phyloP scores from a whole-genome alignment of 768 basidiomycete species.

The Grammothele lineata region DNA sequence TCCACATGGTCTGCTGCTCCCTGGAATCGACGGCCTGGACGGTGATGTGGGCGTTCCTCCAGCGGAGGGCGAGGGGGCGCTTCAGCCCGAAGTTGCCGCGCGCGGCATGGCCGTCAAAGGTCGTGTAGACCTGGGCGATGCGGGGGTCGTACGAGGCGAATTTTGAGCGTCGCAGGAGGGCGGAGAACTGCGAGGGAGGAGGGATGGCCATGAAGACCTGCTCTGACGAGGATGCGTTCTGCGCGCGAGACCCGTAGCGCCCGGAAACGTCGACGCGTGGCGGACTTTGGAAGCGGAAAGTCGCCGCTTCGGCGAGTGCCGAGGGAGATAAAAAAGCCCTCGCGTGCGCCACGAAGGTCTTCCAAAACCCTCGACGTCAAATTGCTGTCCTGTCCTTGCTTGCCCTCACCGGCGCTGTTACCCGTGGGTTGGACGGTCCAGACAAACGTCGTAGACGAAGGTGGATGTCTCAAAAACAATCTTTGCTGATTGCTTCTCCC shows the following conservation, averaged over 20 bases:
- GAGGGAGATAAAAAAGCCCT: conserved; percentile 4
- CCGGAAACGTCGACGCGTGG: background rate
- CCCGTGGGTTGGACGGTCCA: conserved; percentile 72
- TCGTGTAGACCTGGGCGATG: conserved; percentile 75
- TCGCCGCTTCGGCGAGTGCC: conserved; percentile 17
- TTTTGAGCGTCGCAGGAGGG: conserved; percentile 75
- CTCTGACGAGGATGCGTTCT: background rate
- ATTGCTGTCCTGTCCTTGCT: conserved; percentile 71
- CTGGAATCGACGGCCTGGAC: conserved; percentile 66
- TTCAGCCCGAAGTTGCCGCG: conserved; percentile 87
- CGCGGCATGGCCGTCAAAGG: conserved; percentile 63
- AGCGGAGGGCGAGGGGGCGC: conserved; percentile 67
- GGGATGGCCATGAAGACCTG: conserved; percentile 15
- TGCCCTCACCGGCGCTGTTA: conserved; percentile 32
- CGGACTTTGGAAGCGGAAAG: conserved; percentile 1
- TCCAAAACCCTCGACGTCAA: conserved; percentile 61
- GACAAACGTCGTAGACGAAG: conserved; percentile 81
- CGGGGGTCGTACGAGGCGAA: conserved; percentile 76
- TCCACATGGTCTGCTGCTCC: conserved; percentile 78
- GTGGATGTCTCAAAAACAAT: conserved; percentile 81
- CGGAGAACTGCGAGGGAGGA: conserved; percentile 66
- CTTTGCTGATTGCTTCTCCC: conserved; percentile 90
- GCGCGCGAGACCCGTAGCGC: conserved; percentile 6
- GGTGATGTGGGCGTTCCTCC: conserved; percentile 59
- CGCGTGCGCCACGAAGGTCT: conserved; percentile 11